Percentiles rank a stretch among this genome's conserved stretches.
Conservation (phyloP, 768 basidiomycete genomes). For the Chalciporus chontae region DNA sequence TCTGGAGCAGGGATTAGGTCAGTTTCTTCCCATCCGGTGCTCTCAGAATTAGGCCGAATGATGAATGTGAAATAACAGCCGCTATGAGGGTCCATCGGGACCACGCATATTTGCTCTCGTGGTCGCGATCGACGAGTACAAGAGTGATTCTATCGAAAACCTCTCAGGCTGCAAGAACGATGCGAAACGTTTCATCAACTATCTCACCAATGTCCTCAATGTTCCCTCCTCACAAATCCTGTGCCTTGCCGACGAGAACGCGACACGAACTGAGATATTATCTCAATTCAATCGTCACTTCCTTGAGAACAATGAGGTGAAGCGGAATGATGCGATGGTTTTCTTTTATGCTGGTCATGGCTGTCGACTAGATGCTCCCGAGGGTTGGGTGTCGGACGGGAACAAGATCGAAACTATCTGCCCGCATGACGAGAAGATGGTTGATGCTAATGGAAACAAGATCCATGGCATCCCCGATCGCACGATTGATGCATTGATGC, state of each 20-base stretch:
- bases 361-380: constrained; percentile 3
- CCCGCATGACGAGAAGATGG: constrained; percentile 6
- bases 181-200: constrained; percentile 11
- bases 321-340: constrained; percentile 16
- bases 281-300: constrained; percentile 11
- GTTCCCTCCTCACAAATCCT: constrained; percentile 9
- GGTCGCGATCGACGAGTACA: constrained; percentile 15
- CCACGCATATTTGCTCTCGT: constrained; percentile 23
- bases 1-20: no score
- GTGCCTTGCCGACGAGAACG: constrained; percentile 14
- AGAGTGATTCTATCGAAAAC: accelerated
- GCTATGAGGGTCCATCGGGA: no score
- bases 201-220: constrained; percentile 11
- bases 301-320: constrained; percentile 4
- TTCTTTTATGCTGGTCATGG: constrained; percentile 22
- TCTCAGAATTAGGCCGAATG: no score
- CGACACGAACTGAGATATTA: constrained; percentile 10
- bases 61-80: no score
- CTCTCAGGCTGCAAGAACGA: constrained; percentile 20
- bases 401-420: constrained; percentile 16
- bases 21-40: no score
- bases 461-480: constrained; percentile 15
- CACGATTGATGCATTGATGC: constrained; percentile 12
- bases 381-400: constrained; percentile 18
- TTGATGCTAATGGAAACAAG: constrained; percentile 1